These are phyloP conservation scores for Bretziella fagacearum DNA, from an alignment of 2,329 filamentous ascomycete genomes.

Conservation along the genomic window DNA sequence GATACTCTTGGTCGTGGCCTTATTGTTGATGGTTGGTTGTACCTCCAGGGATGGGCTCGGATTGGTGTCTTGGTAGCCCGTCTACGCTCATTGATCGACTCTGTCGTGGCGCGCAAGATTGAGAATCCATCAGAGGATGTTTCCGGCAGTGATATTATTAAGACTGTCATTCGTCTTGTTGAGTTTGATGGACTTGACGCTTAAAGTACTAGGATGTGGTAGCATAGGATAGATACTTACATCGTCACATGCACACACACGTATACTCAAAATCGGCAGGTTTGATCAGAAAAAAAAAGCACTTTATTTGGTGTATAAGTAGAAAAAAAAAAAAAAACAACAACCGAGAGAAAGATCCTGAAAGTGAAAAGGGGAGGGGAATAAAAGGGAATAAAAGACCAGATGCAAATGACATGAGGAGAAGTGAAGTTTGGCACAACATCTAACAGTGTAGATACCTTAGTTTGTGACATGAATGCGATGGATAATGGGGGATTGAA, in stretches of 20 bases:
- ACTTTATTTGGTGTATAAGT: not conserved
- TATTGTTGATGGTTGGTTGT: constrained; percentile 80
- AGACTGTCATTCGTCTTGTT: constrained; percentile 61
- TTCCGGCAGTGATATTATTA: constrained; percentile 50
- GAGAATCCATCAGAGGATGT: constrained; percentile 47
- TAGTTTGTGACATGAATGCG: not conserved
- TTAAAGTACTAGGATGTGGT: constrained; percentile 19
- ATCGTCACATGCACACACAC: not conserved
- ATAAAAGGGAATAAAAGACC: constrained; percentile 3
- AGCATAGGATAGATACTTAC: not conserved
- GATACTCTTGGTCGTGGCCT: constrained; percentile 78
- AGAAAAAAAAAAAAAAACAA: not conserved
- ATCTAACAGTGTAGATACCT: no score
- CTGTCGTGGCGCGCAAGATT: constrained; percentile 62
- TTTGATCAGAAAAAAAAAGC: not conserved
- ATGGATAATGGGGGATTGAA: not conserved
- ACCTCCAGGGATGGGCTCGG: constrained; percentile 76
- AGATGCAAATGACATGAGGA: constrained; percentile 8
- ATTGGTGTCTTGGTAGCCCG: constrained; percentile 80
- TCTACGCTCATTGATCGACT: constrained; percentile 72
- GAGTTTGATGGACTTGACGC: constrained; percentile 78
- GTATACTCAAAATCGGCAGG: not conserved
- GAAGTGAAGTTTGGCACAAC: not conserved
- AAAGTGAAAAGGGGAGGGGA: no score
- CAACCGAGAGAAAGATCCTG: not conserved